These are phyloP conservation scores for Candida alai DNA, from an alignment of 805 yeast species.

Conservation along the genomic window DNA sequence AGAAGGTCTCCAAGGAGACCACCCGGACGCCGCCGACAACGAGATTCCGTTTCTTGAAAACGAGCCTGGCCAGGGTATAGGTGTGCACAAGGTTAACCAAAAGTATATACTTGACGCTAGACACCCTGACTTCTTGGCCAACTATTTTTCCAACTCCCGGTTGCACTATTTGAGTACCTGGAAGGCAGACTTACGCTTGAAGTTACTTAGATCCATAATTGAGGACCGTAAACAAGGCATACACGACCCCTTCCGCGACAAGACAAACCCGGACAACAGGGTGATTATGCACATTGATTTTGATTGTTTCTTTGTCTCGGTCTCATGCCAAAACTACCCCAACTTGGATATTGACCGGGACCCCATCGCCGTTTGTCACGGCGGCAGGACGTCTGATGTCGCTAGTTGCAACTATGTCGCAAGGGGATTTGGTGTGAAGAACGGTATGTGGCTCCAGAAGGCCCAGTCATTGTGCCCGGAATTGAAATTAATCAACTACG, in stretches of 20 bases:
- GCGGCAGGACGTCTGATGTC: conserved; percentile 64
- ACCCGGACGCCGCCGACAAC: background rate
- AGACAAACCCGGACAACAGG: conserved; percentile 5
- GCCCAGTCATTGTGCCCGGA: conserved; percentile 69
- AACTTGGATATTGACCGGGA: conserved; percentile 45
- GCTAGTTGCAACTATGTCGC: conserved; percentile 93
- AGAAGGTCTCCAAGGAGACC: conserved; percentile 2
- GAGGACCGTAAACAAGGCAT: conserved; percentile 13
- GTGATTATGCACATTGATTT: conserved; percentile 80
- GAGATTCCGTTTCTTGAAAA: conserved; percentile 7
- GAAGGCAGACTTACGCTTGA: conserved; percentile 69
- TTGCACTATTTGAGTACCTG: conserved; percentile 85
- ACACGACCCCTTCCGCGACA: background rate
- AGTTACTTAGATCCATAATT: conserved; percentile 51
- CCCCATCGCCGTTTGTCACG: conserved; percentile 65
- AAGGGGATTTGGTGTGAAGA: conserved; percentile 67
- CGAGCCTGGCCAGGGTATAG: conserved; percentile 7
- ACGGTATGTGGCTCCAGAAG: conserved; percentile 84
- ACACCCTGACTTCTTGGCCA: conserved; percentile 69
- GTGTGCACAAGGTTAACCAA: conserved; percentile 8
- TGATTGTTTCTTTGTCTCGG: conserved; percentile 92
- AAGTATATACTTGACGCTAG: conserved; percentile 49
- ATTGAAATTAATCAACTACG: conserved; percentile 61
- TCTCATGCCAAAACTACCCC: conserved; percentile 59
- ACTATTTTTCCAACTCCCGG: conserved; percentile 77